Conservation (phyloP, 2,329 filamentous ascomycete genomes). For the Chalaropsis thielavioides region DNA sequence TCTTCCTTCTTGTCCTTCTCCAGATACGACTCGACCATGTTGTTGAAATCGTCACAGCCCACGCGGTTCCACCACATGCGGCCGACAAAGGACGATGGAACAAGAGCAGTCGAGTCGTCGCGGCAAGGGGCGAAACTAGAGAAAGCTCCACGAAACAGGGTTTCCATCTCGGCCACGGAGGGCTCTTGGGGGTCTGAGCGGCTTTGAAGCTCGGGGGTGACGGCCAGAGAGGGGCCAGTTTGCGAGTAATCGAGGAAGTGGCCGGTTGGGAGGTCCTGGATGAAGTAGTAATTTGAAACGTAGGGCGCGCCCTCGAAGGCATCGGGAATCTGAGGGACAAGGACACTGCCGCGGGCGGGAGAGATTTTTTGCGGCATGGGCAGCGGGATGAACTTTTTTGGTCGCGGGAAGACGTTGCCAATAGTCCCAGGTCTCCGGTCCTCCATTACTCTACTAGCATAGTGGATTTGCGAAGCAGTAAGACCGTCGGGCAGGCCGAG, state of each 20-base stretch:
- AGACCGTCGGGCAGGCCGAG: conserved; percentile 60
- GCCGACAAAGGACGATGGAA: conserved; percentile 52
- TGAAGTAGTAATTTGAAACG: conserved; percentile 47
- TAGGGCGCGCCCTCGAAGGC: conserved; percentile 40
- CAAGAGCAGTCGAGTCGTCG: conserved; percentile 56
- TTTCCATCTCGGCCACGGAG: conserved; percentile 49
- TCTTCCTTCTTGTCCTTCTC: conserved; percentile 24
- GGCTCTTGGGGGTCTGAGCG: conserved; percentile 55
- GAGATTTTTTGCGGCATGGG: conserved; percentile 47
- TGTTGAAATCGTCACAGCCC: conserved; percentile 51
- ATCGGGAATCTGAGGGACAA: conserved; percentile 41
- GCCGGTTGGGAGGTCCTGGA: conserved; percentile 49
- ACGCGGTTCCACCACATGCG: conserved; percentile 64
- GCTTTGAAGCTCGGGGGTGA: conserved; percentile 38
- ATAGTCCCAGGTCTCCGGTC: conserved; percentile 40
- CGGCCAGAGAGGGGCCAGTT: conserved; percentile 22
- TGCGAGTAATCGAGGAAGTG: conserved; percentile 58
- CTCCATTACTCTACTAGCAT: conserved; percentile 27
- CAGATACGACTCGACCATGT: conserved; percentile 42
- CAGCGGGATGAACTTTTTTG: conserved; percentile 39
- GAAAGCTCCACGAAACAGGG: conserved; percentile 61
- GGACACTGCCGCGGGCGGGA: conserved; percentile 46
- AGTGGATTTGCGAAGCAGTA: conserved; percentile 28
- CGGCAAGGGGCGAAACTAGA: conserved; percentile 65
- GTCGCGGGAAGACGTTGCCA: conserved; percentile 43